Base-by-base conservation (phyloP, 1,284 basidiomycete species). In the Cerioporus squamosus region DNA sequence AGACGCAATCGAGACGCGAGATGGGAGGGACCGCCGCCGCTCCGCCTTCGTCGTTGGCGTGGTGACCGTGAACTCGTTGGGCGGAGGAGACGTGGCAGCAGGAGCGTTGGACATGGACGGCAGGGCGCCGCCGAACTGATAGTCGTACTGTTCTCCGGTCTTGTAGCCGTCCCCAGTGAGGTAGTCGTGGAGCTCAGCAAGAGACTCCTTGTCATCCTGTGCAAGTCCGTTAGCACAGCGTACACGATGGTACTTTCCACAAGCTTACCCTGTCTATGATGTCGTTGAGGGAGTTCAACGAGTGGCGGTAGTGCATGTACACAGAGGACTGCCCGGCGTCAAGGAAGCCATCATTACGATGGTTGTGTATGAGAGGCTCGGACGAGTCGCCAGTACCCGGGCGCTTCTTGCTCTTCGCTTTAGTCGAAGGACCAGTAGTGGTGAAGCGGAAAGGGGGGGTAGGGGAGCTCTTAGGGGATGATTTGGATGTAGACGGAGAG, bases 281-380 rank as follows among this genome's bases (percentile, higher is more conserved):
- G 67, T 91, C 88, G 58, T 82, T 79, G 53, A 93, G 76, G 20
- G 90, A 91, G 63, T 88, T 87, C 58, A 93, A 73, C 26, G 91
- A 93, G 62, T 88, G 84, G 56, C 90, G 85, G 68, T 90, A 92
- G 64, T 91, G 87, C 63, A 82, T 77, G 72, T 92, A 93, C 50
- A 88, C 79, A 42, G 81, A 70, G 3, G 85, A 85, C 29, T 71
- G 58, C 49, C 40, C 61, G 53, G 61, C 48, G 29, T 59, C 52
- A 42, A 58, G 62, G 43, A 54, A 36, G 39, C 69, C 67, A 38
- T 63, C 63, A 50, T 68, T 69, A 57, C 75, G 73, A 22, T 76
- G 72, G 20, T 61, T 51, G 44, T 57, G 44, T 44, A 89, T 72
- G 23, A 88, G 72, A 26, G 75, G 75, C 58, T 76, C 74, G 56